Evolutionary conservation across 2,329 filamentous ascomycete species (phyloP), one percentile per base, ranked within the genome.

Genomic region (Ustulina deusta): DNA sequence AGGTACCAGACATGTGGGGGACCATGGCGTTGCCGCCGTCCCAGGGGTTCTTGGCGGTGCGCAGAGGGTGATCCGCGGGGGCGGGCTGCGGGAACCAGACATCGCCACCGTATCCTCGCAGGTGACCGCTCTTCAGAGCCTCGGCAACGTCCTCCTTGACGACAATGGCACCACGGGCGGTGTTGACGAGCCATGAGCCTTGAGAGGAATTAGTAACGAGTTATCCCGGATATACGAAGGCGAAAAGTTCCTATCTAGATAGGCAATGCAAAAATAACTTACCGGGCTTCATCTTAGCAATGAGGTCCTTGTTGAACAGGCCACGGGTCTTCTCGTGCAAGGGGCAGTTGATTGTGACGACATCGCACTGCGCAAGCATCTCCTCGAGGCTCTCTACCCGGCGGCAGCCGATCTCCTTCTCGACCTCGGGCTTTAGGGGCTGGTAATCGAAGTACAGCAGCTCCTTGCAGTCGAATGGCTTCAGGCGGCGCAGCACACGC

Each of bases 381-480:
- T 98, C 95, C 87, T 97, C 94, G 78, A 99, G 90, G 78, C 81
- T 88, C 56, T 95, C 91, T 68, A 98, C 94, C 70, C 96, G 90
- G 78, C 93, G 89, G 89, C 91, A 94, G 81, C 95, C 95, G 83
- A 98, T 98, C 87, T 97, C 95, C 83, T 92, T 90, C 89, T 98
- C 94, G 77, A 90, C 86, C 86, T 97, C 94, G 69, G 93, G 79
- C 69, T 84, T 87, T 73, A 99, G 87, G 60, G 95, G 94, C 88
- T 99, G 96, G 91, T 99, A 99, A 86, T 99, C 96, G 81, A 93
- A 98, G 92, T 99, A 99, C 72, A 98, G 89, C 58, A 99, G 89
- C 88, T 98, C 95, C 91, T 97, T 97, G 93, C 96, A 99, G 87
- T 97, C 95, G 80, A 99, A 99, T 74, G 94, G 86, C 90, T 97